Base-by-base conservation (phyloP, 2,329 filamentous ascomycete genomes). In the Amauroascus verrucosus region DNA sequence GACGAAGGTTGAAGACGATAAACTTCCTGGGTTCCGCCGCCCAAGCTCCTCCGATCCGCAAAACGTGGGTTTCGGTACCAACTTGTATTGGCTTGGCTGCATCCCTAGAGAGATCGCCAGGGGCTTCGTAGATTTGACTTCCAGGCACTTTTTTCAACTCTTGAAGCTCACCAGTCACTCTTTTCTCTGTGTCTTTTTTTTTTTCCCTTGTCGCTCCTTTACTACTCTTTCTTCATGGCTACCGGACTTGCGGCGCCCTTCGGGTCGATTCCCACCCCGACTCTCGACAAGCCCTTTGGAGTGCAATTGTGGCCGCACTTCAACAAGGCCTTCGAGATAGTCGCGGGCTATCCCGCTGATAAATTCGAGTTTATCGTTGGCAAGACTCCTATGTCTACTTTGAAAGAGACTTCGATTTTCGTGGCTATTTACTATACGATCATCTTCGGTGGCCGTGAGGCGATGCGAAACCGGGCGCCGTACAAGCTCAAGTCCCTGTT, bases 251-350 rank as follows among this genome's bases (percentile, higher is more conserved):
- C 38, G 6, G 13, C 38, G 11, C 38, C 11, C 16, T 24, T 24
- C 6, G 11, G 7, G 18, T 57, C 51, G 37, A 24, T 59, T 53
- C 44, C 52, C 32, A 22, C 81, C 59, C 88, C 88, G 50, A 86
- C 86, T 59, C 77, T 94, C 70, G 88, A 94, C 68, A 80, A 85
- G 57, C 88, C 88, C 48, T 95, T 95, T 64, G 88, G 88, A 68
- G 73, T 94, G 59, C 76, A 84, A 57, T 75, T 94, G 68, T 95
- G 89, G 89, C 85, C 88, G 63, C 81, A 91, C 70, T 94, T 95
- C 78, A 85, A 84, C 73, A 85, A 86, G 73, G 81, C 76, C 63
- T 95, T 84, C 74, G 83, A 83, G 66, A 69, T 77, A 49, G 74
- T 86, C 59, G 78, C 77, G 48, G 88, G 88, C 65, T 91, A 88